Base-by-base conservation (phyloP, 2,329 filamentous ascomycete species). In the Zasmidium citrigriseum region DNA sequence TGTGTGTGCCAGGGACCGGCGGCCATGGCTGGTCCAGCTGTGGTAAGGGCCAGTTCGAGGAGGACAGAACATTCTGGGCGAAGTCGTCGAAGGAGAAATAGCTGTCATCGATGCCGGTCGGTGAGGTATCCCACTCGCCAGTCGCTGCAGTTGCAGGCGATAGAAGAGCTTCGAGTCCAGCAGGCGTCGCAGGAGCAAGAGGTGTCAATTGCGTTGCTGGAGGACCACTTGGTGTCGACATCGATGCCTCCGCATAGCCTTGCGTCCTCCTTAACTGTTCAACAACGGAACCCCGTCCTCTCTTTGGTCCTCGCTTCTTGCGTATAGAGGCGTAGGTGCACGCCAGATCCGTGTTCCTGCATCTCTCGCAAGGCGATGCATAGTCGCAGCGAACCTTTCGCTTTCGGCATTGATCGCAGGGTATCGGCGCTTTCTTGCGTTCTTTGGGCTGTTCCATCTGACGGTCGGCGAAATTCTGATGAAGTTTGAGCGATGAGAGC, bases 331-430 rank as follows among this genome's bases (percentile, higher is more conserved):
- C 46, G 45, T 60, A 57, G 3, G 62, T 54, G 53, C 61, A 59
- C 12, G 46, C 24, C 11, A 63, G 50, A 18, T 52, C 25, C 24
- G 59, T 55, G 21, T 53, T 58, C 12, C 45, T 14, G 41, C 61
- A 64, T 29, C 62, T 44, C 34, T 62, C 60, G 53, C 62, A 64
- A n/a, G 60, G 62, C 20, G 34, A 48, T 5, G 46, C 55, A 50
- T 64, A 64, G 22, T 62, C 57, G 47, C 62, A 64, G 23, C 57
- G 57, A 9, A 64, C 59, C 21, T 64, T 64, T 2, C 62, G 52
- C 22, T 50, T 38, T 11, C 62, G 57, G 21, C 62, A 63, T 25
- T 60, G 55, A 29, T 59, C 54, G 50, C 55, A 59, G 18, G 61
- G 55, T 14, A 56, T 46, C 29, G 55, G 7, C 4, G 34, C 18